These are phyloP conservation scores for Metarhizium album DNA, from an alignment of 2,329 filamentous ascomycete genomes.

Conservation along the genomic window DNA sequence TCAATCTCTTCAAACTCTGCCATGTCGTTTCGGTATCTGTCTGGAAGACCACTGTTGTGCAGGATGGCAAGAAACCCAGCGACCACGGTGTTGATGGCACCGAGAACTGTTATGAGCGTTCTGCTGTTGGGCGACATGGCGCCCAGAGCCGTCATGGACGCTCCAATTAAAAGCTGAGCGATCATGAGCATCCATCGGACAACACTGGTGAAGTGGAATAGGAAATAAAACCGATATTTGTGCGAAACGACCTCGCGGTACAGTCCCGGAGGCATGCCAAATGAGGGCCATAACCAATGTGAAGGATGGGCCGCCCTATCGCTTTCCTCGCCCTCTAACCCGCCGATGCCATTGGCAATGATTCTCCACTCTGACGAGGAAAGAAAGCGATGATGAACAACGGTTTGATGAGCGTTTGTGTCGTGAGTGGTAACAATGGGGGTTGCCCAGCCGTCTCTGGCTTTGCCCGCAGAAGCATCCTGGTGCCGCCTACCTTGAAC, in stretches of 20 bases:
- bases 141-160: constrained; percentile 38
- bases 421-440: constrained; percentile 5
- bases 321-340: constrained; percentile 33
- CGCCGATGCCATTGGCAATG: constrained; percentile 37
- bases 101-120: constrained; percentile 36
- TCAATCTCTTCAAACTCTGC: constrained; percentile 39
- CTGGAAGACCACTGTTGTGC: constrained; percentile 43
- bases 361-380: constrained; percentile 33
- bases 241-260: constrained; percentile 36
- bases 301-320: constrained; percentile 30
- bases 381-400: constrained; percentile 27
- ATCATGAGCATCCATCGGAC: constrained; percentile 37
- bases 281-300: constrained; percentile 33
- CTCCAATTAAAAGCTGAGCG: constrained; percentile 36
- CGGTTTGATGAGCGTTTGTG: constrained; percentile 9
- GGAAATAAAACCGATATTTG: constrained; percentile 32
- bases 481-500: background rate
- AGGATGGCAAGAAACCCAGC: constrained; percentile 40
- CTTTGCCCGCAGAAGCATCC: background rate
- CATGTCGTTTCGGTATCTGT: constrained; percentile 38
- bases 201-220: constrained; percentile 31
- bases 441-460: background rate
- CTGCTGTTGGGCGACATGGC: constrained; percentile 26
- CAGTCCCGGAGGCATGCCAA: constrained; percentile 36
- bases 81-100: constrained; percentile 37